Base-by-base conservation (phyloP, 768 basidiomycete genomes). In the Calocybe indica region DNA sequence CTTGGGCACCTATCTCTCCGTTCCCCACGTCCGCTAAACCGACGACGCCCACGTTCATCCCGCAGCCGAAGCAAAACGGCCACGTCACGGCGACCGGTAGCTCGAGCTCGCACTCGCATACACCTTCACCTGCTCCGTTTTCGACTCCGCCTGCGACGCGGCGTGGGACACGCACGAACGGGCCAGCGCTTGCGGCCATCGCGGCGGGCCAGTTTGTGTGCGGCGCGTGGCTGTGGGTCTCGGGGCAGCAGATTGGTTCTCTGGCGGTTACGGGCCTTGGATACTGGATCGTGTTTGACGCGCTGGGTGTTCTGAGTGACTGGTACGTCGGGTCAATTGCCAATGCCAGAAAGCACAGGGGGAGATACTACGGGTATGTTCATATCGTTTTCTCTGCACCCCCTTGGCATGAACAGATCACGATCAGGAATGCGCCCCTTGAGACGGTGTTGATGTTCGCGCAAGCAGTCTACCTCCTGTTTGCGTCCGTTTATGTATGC, bases 241-340 rank as follows among this genome's bases (percentile, higher is more conserved):
- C 74, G 15, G 94, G 93, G 1, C 96, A 99, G 64, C 82, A 85
- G 51, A 79, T 82, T 14, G 93, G 93, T 12, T 92, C 91, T 41
- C 68, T 98, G 29, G 76, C 86, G 6, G 83, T 86, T 47, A 95
- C 95, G 1, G 96, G 92, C 0, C 64, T 99, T 12, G 96, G 95
- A 0, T 99, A 99, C 61, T 88, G 95, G 83, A 82, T 95, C 15
- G 92, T 97, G 1, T 99, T 97, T 59, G 95, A 98, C 61, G 79
- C 92, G 3, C 72, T 93, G 52, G 94, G 94, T 0, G 77, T 62
- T 13, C 62, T 85, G 15, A 72, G 65, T 37, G 66, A 67, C 22
- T 22, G 22, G 7, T 63, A 80, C 3, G 49, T 79, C 40, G 64
- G 61, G 13, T 48, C 38, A 10, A 37, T 45, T 8, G 34, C 53